Evolutionary conservation across 2,329 filamentous ascomycete genomes (phyloP).

Genomic region (Fusarium chlamydosporum): DNA sequence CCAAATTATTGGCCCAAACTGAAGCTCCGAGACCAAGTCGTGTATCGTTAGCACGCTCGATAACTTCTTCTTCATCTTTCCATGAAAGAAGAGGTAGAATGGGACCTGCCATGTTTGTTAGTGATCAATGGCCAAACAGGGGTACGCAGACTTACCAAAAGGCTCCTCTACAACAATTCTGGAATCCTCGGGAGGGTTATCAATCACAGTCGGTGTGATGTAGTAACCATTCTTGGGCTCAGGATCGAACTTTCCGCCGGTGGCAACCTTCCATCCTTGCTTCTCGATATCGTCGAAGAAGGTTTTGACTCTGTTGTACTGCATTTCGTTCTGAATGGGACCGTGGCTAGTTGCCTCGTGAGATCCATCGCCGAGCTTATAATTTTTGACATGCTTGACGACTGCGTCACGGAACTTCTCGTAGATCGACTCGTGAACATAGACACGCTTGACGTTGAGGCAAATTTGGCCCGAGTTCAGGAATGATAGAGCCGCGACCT

Average conservation of each 20-base stretch:
- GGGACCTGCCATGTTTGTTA: conserved; percentile 54
- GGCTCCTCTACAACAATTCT: conserved; percentile 70
- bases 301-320: conserved; percentile 67
- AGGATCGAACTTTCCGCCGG: conserved; percentile 46
- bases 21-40: conserved; percentile 69
- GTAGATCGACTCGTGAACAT: conserved; percentile 72
- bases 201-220: conserved; percentile 70
- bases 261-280: conserved; percentile 59
- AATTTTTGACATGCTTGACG: conserved; percentile 57
- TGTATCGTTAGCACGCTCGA: conserved; percentile 68
- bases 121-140: too few species aligned
- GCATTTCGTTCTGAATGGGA: conserved; percentile 75
- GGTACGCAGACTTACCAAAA: conserved; percentile 53
- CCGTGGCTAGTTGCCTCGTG: conserved; percentile 60
- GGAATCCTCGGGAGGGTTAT: conserved; percentile 70
- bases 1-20: conserved; percentile 68
- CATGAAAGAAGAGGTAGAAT: conserved; percentile 74
- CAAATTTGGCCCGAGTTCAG: conserved; percentile 65
- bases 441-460: conserved; percentile 68
- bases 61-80: conserved; percentile 72
- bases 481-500: conserved; percentile 64
- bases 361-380: conserved; percentile 63
- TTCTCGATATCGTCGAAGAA: conserved; percentile 67
- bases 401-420: conserved; percentile 64
- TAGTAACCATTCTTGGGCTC: conserved; percentile 64